A percentile compares a stretch with the other conserved stretches of the same genome.
Conservation (phyloP, 129 eudicot species). For the Apium graveolens region DNA sequence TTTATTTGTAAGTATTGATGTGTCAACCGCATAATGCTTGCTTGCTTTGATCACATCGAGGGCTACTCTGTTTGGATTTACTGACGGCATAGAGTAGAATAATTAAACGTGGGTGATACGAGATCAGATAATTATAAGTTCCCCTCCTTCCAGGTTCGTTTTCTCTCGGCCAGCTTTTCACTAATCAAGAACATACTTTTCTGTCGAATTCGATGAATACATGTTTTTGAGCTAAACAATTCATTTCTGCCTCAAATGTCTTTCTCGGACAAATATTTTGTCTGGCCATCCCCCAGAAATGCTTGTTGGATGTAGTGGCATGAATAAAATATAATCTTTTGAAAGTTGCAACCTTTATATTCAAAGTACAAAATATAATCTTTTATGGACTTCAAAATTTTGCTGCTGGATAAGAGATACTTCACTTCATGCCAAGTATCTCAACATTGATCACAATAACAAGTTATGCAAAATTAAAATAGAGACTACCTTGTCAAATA, state of each 20-base stretch:
- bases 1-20: not conserved
- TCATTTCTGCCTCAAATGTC: not conserved
- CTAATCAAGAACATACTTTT: not conserved
- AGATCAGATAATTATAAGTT: not conserved
- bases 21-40: not conserved
- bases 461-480: not conserved
- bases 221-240: not conserved
- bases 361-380: not conserved
- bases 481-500: too few relatives aligned
- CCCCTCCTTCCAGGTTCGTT: not conserved
- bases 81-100: not conserved
- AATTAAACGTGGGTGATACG: not conserved
- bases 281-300: not conserved
- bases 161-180: slow-evolving; percentile 2
- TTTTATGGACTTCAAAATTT: not conserved
- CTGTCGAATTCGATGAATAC: not conserved
- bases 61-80: not conserved
- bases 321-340: not conserved
- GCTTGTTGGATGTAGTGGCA: not conserved
- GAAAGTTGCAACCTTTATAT: not conserved
- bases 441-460: not conserved
- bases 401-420: not conserved
- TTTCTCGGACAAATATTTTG: not conserved
- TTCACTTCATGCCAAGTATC: not conserved
- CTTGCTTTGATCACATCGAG: not conserved